These are phyloP conservation scores for Emmonsiellopsis sp. DNA, from an alignment of 2,329 filamentous ascomycete species.

Conservation along the genomic window DNA sequence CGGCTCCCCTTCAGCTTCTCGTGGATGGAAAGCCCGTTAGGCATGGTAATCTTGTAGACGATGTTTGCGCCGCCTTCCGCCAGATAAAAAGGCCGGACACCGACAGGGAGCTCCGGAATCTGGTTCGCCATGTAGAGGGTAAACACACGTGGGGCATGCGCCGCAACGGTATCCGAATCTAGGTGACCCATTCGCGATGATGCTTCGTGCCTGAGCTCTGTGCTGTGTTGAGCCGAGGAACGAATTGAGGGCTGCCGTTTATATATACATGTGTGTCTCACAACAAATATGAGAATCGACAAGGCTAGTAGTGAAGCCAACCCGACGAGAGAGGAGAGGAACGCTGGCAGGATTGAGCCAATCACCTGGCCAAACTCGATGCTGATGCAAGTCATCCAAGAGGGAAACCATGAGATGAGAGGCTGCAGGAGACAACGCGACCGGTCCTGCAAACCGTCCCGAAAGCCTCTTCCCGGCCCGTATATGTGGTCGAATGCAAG, in stretches of 20 bases:
- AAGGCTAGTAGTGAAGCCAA: not conserved
- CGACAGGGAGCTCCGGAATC: slow-evolving; percentile 26
- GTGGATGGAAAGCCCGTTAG: slow-evolving; percentile 17
- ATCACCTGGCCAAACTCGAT: not conserved
- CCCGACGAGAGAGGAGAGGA: not conserved
- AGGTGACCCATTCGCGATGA: not conserved
- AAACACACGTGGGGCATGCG: not conserved
- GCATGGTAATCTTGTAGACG: slow-evolving; percentile 54
- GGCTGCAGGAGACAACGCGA: not conserved
- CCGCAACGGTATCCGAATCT: not conserved
- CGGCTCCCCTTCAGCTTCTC: slow-evolving; percentile 20
- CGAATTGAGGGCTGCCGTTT: not conserved
- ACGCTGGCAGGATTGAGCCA: not conserved
- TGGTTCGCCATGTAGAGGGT: slow-evolving; percentile 11
- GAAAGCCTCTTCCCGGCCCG: no score
- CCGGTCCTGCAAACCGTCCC: not conserved
- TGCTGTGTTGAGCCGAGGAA: not conserved
- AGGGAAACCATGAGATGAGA: not conserved
- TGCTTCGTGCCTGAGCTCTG: not conserved
- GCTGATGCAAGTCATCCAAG: not conserved
- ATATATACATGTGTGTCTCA: not conserved
- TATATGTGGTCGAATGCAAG: no score
- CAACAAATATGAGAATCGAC: not conserved
- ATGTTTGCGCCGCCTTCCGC: slow-evolving; percentile 70
- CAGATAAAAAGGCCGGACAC: slow-evolving; percentile 37